These are phyloP conservation scores for Funneliformis mosseae DNA, from an alignment of 192 early-diverging fungal genomes.

Conservation along the genomic window DNA sequence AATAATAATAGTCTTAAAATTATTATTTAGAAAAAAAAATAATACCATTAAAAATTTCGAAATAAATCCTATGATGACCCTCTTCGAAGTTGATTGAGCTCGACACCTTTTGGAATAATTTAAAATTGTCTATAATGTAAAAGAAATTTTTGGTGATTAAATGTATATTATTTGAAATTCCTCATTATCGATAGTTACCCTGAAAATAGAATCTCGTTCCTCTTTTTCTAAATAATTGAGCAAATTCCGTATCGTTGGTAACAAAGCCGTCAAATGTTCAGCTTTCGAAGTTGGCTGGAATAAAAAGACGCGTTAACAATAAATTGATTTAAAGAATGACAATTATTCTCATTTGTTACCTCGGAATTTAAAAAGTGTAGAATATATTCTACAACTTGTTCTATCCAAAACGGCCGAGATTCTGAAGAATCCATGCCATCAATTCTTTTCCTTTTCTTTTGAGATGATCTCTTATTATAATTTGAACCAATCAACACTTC, in stretches of 20 bases:
- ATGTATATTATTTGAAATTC: constrained; percentile 32
- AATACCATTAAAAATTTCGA: constrained; percentile 14
- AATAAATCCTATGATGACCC: constrained; percentile 38
- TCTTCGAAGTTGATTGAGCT: constrained; percentile 40
- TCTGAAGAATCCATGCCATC: constrained; percentile 38
- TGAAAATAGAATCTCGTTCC: constrained; percentile 40
- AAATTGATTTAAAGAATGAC: not conserved
- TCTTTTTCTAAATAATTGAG: constrained; percentile 49
- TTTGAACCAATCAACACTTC: constrained; percentile 39
- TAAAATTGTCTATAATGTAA: constrained; percentile 36
- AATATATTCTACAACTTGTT: constrained; percentile 60
- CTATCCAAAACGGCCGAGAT: constrained; percentile 42
- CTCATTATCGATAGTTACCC: constrained; percentile 22
- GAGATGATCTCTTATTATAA: not conserved
- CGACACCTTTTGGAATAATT: constrained; percentile 36
- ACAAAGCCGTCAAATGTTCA: constrained; percentile 47
- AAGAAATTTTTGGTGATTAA: constrained; percentile 37
- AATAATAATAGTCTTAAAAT: constrained; percentile 10
- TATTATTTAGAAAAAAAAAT: not conserved
- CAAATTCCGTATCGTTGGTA: constrained; percentile 57
- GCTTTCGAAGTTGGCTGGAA: constrained; percentile 36
- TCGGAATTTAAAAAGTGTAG: constrained; percentile 53
- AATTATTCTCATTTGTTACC: constrained; percentile 18
- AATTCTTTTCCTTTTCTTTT: constrained; percentile 24
- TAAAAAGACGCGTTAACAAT: not conserved